Evolutionary conservation across 805 yeast genomes (phyloP).

Genomic region (Maudiozyma pseudohumilis): DNA sequence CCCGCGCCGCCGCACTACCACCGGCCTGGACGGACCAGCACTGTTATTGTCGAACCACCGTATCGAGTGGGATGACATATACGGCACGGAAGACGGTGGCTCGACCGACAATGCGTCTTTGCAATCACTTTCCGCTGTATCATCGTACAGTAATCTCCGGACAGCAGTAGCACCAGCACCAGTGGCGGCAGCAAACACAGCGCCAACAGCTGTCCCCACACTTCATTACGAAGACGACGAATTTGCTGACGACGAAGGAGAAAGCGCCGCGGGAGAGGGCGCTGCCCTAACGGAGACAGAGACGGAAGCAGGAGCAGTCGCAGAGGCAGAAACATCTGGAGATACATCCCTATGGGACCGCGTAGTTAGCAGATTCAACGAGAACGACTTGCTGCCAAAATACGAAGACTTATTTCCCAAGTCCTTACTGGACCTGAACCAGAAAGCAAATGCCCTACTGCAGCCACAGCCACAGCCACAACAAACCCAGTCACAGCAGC

Average conservation of each 20-base stretch:
- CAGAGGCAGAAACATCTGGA: too few species aligned
- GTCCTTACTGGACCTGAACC: conserved; percentile 2
- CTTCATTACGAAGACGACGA: background rate
- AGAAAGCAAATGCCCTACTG: background rate
- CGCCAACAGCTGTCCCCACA: background rate
- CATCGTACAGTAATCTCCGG: background rate
- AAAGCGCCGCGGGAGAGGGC: background rate
- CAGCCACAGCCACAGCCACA: background rate
- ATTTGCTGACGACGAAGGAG: conserved; percentile 3
- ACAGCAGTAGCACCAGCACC: background rate
- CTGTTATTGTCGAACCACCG: conserved; percentile 25
- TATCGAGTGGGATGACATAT: conserved; percentile 22
- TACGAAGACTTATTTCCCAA: conserved; percentile 62
- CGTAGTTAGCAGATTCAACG: conserved; percentile 23
- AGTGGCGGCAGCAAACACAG: background rate
- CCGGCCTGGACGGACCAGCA: conserved; percentile 35
- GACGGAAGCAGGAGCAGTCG: background rate
- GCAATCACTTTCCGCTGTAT: background rate
- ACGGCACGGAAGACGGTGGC: conserved; percentile 19
- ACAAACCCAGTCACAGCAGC: background rate
- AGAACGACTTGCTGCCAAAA: conserved; percentile 42
- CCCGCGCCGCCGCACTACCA: conserved; percentile 39
- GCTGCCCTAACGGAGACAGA: background rate
- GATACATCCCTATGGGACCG: conserved; percentile 26
- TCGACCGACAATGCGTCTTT: conserved; percentile 1